These are phyloP conservation scores for Boletus vermiculosoides DNA, from an alignment of 768 basidiomycete species.

Conservation along the genomic window DNA sequence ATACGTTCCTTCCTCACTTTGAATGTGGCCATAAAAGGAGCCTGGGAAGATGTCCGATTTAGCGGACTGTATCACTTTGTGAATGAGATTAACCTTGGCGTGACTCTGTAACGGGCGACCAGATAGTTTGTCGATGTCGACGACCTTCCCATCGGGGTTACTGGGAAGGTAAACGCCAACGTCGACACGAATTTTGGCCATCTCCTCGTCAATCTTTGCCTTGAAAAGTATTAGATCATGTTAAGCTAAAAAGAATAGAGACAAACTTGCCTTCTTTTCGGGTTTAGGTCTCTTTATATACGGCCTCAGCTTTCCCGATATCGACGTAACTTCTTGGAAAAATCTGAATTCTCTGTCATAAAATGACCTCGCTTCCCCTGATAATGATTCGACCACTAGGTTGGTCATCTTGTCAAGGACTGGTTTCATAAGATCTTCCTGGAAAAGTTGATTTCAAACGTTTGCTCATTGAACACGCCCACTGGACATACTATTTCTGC, in stretches of 20 bases:
- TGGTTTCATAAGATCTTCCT: slow-evolving; percentile 97
- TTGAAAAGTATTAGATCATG: slow-evolving; percentile 29
- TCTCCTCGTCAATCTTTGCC: slow-evolving; percentile 99
- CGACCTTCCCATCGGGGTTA: slow-evolving; percentile 93
- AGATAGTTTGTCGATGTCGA: slow-evolving; percentile 97
- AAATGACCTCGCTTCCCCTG: slow-evolving; percentile 84
- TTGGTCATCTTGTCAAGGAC: slow-evolving; percentile 84
- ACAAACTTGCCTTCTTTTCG: slow-evolving; percentile 82
- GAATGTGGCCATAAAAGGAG: slow-evolving; percentile 99
- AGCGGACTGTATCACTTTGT: background rate
- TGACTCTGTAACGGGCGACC: slow-evolving; percentile 96
- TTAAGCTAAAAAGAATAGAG: background rate
- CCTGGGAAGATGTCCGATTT: slow-evolving; percentile 47
- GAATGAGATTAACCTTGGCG: slow-evolving; percentile 68
- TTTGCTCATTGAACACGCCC: background rate
- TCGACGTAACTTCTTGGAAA: slow-evolving; percentile 95
- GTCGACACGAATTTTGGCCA: slow-evolving; percentile 92
- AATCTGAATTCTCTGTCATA: slow-evolving; percentile 95
- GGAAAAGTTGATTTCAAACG: slow-evolving; percentile 7
- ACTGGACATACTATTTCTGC: slow-evolving; percentile 67
- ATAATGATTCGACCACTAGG: slow-evolving; percentile 77
- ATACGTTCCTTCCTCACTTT: slow-evolving; percentile 89
- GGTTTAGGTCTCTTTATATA: slow-evolving; percentile 93
- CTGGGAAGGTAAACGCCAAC: slow-evolving; percentile 97
- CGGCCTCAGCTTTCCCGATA: slow-evolving; percentile 96